Base-by-base conservation (phyloP, 768 basidiomycete species). In the Russula earlei region DNA sequence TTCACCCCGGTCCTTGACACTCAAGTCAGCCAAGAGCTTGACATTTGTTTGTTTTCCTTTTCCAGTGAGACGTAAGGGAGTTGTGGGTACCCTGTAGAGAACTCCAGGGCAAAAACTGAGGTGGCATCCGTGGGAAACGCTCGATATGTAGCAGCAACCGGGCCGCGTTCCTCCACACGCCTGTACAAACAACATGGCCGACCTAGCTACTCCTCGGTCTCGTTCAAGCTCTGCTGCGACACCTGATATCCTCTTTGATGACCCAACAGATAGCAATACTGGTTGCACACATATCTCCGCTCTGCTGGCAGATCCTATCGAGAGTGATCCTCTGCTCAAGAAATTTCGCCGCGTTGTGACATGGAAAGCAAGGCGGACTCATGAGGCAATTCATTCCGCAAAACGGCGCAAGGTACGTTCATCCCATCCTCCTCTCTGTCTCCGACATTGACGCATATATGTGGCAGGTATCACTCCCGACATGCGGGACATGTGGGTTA, bases 401-500 rank as follows among this genome's bases (percentile, higher is more conserved):
- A 88, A 88, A 65, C 77, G 84, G 40, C 72, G 84, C 62, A 86
- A 83, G 76, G 87, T 85, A 40, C 40, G 77, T 64, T 41, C 38
- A 24, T 19, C 9, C 34, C 12, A 31, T 15, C 6, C 15, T 11
- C 17, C 33, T 20, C 20, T 4, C 10, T 36, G 15, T 14, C 15
- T 17, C 40, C 31, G 17, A 25, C 40, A 5, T 19, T 58, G 31
- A 52, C 52, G 42, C 15, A 43, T 29, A 1, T 24, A 19, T 47
- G 22, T 5, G n/a, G 1, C 41, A 84, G 82, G 66, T 78, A 33
- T 68, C 84, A 4, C 72, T 75, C 17, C 88, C 89, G 11, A 69
- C 75, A 3, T 91, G 89, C 65, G 78, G 76, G 9, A 75, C 72
- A 12, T 91, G 89, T 64, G 68, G 71, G 9, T 49, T 74, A 1